phyloP scores from a whole-genome alignment of 352 stramenopile species.

The Detonula confervacea region DNA sequence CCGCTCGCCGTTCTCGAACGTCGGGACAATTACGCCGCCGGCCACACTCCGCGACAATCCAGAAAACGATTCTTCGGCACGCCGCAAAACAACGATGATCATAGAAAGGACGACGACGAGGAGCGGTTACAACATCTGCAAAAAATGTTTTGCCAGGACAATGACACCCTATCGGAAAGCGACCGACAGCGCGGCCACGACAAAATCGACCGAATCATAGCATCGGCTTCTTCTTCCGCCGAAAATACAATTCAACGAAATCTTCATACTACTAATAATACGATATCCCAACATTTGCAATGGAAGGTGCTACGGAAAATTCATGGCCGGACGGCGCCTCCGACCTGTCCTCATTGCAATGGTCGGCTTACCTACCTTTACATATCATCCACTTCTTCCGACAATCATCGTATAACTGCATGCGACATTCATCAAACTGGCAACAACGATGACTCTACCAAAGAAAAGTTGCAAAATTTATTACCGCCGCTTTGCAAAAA shows the following conservation, averaged over 20 bases:
- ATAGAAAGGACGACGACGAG: background rate
- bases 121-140: conserved; percentile 8
- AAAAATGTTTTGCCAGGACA: conserved; percentile 3
- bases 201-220: conserved; percentile 2
- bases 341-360: conserved; percentile 32
- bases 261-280: background rate
- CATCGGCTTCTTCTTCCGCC: too few species aligned
- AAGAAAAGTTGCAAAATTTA: conserved; percentile 22
- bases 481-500: conserved; percentile 35
- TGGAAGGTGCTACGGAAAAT: conserved; percentile 13
- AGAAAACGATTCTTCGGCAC: too few species aligned
- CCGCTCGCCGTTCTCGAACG: conserved; percentile 4
- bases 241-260: background rate
- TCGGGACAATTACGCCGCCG: background rate
- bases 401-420: conserved; percentile 3
- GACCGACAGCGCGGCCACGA: conserved; percentile 26
- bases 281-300: background rate
- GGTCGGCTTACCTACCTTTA: conserved; percentile 27
- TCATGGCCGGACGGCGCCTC: background rate
- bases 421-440: conserved; percentile 5
- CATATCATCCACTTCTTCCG: conserved; percentile 11
- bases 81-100: background rate
- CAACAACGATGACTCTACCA: conserved; percentile 12
- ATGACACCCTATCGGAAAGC: conserved; percentile 7
- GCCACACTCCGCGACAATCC: background rate